Base-by-base conservation (phyloP, 345 rosid genomes). In the Brassica rapa region DNA sequence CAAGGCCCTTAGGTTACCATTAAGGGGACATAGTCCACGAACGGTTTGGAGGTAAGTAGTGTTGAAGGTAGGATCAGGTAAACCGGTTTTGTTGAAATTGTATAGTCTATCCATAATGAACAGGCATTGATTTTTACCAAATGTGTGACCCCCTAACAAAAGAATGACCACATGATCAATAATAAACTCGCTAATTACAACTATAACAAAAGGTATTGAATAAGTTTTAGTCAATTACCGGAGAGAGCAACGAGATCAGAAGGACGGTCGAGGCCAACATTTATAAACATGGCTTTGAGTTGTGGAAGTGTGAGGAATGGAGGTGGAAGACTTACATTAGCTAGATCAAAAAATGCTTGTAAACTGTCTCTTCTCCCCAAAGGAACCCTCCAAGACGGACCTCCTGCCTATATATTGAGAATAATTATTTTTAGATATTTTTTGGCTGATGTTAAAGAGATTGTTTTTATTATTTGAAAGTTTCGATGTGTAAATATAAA, bases 71-170 rank as follows among this genome's bases (percentile, higher is more conserved):
- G 78, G 78, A 55, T 89, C 93, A 0, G 93, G 87, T 10, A 64
- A 39, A 35, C 87, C 81, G 1, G 82, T 82, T 2, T 0, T 8
- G 1, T 29, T 55, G 77, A 90, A 90, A 81, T 90, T 75, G 88
- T 83, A 86, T 46, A 91, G 27, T 68, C 96, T 80, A 69, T 62
- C 57, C 79, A 74, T 68, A 65, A 89, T 88, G 64, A 88, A 82
- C 0, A 30, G 55, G 49, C 96, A 91, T 73, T 77, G 86, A 3
- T 88, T 92, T 59, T 76, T 68, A 11, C 96, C 96, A 71, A 91
- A 84, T 62, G 93, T 85, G 73, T 89, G 96, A 39, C 84, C 84
- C 2, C 93, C 93, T 86, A 77, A 39, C 64, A 41, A 33, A 66
- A 39, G 0, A 66, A 71, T 29, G 4, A 39, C 1, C 46, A 37